Evolutionary conservation across 306 rosid genomes (phyloP), one percentile per base, ranked within the genome.

Genomic region (barrel medic (Medicago truncatula)): DNA sequence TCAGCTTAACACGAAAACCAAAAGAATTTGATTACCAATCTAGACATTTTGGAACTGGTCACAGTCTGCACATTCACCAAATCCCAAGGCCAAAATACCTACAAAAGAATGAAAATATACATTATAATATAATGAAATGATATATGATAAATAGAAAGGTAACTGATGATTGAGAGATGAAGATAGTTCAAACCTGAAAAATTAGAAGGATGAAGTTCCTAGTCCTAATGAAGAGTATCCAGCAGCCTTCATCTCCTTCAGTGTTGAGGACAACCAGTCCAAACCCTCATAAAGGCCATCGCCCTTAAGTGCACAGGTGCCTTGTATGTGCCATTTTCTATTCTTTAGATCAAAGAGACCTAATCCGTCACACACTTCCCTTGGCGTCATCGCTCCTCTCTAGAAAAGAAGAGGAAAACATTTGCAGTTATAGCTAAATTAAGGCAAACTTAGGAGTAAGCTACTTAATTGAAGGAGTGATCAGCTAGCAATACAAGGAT

Each of bases 231-330:
- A 95, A 70, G 97, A 92, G 88, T 89, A 95, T 82, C 97, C 97
- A 44, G 97, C 92, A 77, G 97, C 97, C 69, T 80, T 89, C 87
- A 88, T 95, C 83, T 95, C 99, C 86, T 95, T 95, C 71, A 92
- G 88, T n/a, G 97, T 95, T 81, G 88, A 81, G 61, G 97, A 89
- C 78, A 95, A 83, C 99, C 99, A 95, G 74, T 95, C 99, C 87
- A 95, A 82, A 43, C 99, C 99, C 83, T 95, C 99, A 56, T 95
- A 95, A 75, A 95, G 99, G n/a, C 99, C 99, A 76, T 95, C 99
- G 9, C 99, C 99, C 64, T 59, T 81, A 12, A 95, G 91, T 1
- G 99, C 99, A 70, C 99, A 95, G 56, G 99, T 86, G 77, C 93
- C 97, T 81, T 95, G 99, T 79, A 95, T 90, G 87, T 95, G 99